Evolutionary conservation across 164 flowering plant genomes (phyloP), one percentile per base, ranked within the genome.

Genomic region (Brasenia schreberi): DNA sequence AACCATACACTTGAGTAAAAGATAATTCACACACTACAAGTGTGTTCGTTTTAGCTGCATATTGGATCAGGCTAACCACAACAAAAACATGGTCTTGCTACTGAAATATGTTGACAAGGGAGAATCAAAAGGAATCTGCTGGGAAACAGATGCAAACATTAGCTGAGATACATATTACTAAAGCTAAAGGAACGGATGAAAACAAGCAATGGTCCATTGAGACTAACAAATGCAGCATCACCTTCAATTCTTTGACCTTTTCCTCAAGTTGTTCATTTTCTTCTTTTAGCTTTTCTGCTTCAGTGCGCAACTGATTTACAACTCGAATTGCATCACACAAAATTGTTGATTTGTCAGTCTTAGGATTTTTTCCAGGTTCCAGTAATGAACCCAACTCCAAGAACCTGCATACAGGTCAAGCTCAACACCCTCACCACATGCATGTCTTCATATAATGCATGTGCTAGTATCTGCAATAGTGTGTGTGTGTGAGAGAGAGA

Each of bases 211-310:
- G 39, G 39, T 33, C 39, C 39, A 33, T 33, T 33, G 39, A 33
- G 39, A 33, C 39, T 33, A 33, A 33, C 39, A 33, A 33, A 33
- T 33, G 39, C 39, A 33, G 39, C 4, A 33, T 33, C 61, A 84
- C 98, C 87, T 93, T 93, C 77, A 93, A 74, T 70, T 90, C 98
- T 70, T 93, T 90, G 43, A 93, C 83, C 73, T 83, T 88, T 74
- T 90, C 96, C 62, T 88, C 90, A 16, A 93, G 91, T 70, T 68
- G 73, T 44, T 78, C 79, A 75, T 90, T 93, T 62, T 94, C 79
- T 59, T 87, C 95, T 78, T 86, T 90, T 77, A 87, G 69, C 77
- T 89, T 87, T 70, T 89, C 84, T 43, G 95, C 77, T 76, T 94
- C 96, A 70, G 79, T 73, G 5, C 90, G 77, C 62, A 90, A 76